phyloP scores from a whole-genome alignment of 2,329 filamentous ascomycete species.

The Alternaria dauci region DNA sequence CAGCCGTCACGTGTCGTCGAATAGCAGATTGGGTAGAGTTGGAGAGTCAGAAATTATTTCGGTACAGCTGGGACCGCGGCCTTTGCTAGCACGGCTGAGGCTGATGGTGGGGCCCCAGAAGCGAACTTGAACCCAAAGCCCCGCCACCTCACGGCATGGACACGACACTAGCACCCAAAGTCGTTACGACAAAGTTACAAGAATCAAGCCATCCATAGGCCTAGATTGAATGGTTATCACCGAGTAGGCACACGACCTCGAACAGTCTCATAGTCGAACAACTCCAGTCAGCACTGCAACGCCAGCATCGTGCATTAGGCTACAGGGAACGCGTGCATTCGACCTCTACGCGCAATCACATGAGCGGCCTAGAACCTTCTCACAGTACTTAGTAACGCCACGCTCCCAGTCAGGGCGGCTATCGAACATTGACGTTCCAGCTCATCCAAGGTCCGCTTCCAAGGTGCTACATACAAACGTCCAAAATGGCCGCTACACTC shows the following conservation, averaged over 20 bases:
- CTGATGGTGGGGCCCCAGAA: constrained; percentile 33
- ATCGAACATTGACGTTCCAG: background rate
- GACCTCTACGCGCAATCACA: constrained; percentile 40
- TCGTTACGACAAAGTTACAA: background rate
- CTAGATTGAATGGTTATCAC: background rate
- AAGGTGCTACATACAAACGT: background rate
- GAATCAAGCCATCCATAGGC: too few relatives aligned
- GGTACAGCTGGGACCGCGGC: constrained; percentile 24
- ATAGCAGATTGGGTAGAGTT: constrained; percentile 8
- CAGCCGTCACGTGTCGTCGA: constrained; percentile 1
- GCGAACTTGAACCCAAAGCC: constrained; percentile 19
- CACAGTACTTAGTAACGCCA: constrained; percentile 16
- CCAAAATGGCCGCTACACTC: constrained; percentile 36
- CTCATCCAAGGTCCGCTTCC: background rate
- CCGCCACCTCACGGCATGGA: constrained; percentile 2
- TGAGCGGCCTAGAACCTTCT: constrained; percentile 39
- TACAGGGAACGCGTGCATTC: constrained; percentile 22
- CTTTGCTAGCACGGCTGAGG: constrained; percentile 7
- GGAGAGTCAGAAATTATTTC: constrained; percentile 33
- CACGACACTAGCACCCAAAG: background rate
- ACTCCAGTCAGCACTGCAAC: background rate
- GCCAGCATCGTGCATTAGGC: constrained; percentile 12
- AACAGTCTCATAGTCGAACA: background rate
- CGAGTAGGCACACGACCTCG: background rate
- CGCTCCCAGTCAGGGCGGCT: constrained; percentile 10